Percentiles rank a stretch among this genome's conserved stretches.
Conservation (phyloP, 345 rosid genomes). For the Populus deltoides region DNA sequence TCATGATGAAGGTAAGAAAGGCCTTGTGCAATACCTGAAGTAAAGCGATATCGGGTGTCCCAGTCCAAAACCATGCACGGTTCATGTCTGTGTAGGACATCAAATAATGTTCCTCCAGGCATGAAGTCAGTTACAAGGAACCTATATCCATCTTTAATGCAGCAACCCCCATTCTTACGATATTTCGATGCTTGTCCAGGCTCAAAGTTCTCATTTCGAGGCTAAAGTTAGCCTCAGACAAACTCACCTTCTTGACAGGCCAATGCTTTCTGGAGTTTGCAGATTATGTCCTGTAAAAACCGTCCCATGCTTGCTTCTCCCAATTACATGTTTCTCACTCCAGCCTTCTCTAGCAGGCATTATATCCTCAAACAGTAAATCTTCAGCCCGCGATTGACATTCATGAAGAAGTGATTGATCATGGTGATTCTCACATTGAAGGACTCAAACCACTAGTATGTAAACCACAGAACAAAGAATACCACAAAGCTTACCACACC, state of each 20-base stretch:
- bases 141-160: constrained; percentile 31
- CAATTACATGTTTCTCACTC: constrained; percentile 34
- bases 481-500: constrained; percentile 22
- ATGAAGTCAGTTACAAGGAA: constrained; percentile 34
- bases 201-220: constrained; percentile 33
- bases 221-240: constrained; percentile 28
- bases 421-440: constrained; percentile 1
- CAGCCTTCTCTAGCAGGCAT: constrained; percentile 37
- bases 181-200: constrained; percentile 33
- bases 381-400: constrained; percentile 16
- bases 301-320: constrained; percentile 45
- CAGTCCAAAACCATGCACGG: constrained; percentile 24
- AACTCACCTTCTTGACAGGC: constrained; percentile 43
- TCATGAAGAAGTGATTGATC: constrained; percentile 30
- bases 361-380: constrained; percentile 33
- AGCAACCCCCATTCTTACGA: constrained; percentile 36
- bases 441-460: constrained; percentile 14
- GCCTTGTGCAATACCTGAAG: constrained; percentile 39
- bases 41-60: constrained; percentile 29
- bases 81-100: constrained; percentile 26
- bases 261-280: constrained; percentile 21
- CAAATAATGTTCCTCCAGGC: constrained; percentile 36
- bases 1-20: constrained; percentile 44
- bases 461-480: constrained; percentile 27
- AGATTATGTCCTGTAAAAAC: constrained; percentile 38